A percentile compares a stretch with the other conserved stretches of the same genome.
Conservation (phyloP, 306 rosid species). For the Canavalia ensiformis region DNA sequence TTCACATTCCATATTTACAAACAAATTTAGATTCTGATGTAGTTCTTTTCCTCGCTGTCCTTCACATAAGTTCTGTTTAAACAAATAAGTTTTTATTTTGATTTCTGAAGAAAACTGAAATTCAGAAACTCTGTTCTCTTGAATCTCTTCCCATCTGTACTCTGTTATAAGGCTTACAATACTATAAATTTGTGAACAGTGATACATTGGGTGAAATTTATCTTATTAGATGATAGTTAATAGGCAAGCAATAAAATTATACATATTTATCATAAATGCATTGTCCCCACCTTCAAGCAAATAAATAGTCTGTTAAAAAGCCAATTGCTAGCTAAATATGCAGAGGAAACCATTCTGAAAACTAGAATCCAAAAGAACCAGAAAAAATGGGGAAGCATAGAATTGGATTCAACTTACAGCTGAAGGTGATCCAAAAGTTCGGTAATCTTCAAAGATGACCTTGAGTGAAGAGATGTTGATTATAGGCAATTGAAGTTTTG, state of each 20-base stretch:
- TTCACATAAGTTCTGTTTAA: too few species aligned
- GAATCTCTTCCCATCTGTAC: too few species aligned
- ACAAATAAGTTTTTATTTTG: too few species aligned
- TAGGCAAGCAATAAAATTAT: constrained; percentile 27
- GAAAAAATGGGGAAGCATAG: constrained; percentile 8
- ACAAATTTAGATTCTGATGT: too few species aligned
- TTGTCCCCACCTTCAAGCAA: constrained; percentile 28
- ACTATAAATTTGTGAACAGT: background rate
- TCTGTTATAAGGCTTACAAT: too few species aligned
- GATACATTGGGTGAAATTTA: background rate
- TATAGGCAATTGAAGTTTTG: constrained; percentile 86
- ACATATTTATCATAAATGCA: constrained; percentile 31
- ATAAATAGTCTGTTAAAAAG: constrained; percentile 31
- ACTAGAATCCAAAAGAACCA: constrained; percentile 19
- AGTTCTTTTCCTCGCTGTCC: too few species aligned
- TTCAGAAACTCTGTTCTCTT: too few species aligned
- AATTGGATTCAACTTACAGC: constrained; percentile 74
- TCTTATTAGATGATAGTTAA: constrained; percentile 26
- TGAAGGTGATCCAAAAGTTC: constrained; percentile 89
- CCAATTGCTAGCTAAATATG: constrained; percentile 21
- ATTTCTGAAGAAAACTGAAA: too few species aligned
- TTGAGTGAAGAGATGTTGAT: constrained; percentile 83
- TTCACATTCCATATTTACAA: too few species aligned
- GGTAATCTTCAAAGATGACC: constrained; percentile 88
- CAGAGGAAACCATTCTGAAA: constrained; percentile 6